phyloP scores from a whole-genome alignment of 345 rosid species.

The Chamaenerion angustifolium region DNA sequence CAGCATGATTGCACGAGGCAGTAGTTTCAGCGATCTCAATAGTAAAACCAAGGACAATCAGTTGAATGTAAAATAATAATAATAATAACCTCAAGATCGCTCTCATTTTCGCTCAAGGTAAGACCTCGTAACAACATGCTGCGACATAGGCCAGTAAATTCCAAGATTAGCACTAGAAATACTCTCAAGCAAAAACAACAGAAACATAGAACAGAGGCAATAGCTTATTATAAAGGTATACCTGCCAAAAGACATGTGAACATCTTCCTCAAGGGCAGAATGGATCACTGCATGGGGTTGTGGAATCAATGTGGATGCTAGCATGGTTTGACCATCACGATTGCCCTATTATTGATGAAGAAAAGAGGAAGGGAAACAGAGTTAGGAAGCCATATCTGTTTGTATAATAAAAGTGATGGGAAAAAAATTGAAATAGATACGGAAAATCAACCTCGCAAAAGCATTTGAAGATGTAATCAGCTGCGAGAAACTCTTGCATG shows the following conservation, averaged over 20 bases:
- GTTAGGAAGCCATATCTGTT: constrained; percentile 8
- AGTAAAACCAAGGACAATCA: not conserved
- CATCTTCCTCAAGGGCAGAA: constrained; percentile 71
- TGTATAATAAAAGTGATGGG: not conserved
- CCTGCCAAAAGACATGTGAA: constrained; percentile 98
- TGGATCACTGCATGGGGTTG: constrained; percentile 46
- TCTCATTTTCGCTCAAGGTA: constrained; percentile 69
- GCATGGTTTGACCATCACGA: constrained; percentile 76
- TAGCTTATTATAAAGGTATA: constrained; percentile 7
- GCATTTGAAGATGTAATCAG: constrained; percentile 74
- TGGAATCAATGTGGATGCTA: constrained; percentile 89
- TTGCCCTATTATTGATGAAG: constrained; percentile 35
- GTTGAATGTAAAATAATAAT: not conserved
- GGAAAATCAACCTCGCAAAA: constrained; percentile 69
- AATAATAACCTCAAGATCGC: constrained; percentile 76
- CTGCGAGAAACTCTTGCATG: constrained; percentile 79
- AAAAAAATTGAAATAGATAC: constrained; percentile 7
- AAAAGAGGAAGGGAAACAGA: constrained; percentile 8
- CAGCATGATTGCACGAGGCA: not conserved
- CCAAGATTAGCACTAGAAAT: not conserved
- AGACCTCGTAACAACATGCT: constrained; percentile 90
- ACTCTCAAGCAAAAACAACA: not conserved
- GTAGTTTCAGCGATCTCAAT: not conserved
- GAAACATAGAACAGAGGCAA: constrained; percentile 1
- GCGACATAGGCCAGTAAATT: constrained; percentile 14